phyloP scores from a whole-genome alignment of 208 protist genomes.

The Spongospora subterranea region DNA sequence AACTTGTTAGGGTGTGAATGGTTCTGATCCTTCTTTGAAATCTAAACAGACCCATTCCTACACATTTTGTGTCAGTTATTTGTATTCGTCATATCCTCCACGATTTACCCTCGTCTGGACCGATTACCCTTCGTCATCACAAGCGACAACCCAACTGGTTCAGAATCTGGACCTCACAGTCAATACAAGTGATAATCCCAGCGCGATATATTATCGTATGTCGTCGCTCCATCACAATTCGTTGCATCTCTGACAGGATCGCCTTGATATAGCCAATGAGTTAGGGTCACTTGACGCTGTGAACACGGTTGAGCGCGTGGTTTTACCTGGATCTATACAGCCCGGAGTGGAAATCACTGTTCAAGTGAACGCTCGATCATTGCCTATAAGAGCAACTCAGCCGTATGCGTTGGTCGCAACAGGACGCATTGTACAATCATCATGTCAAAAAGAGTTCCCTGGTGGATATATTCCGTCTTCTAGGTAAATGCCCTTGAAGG shows the following conservation, averaged over 20 bases:
- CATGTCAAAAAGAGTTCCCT: conserved; percentile 3
- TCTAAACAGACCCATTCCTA: background rate
- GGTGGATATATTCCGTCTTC: background rate
- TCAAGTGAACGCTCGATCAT: background rate
- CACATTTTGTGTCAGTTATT: conserved; percentile 30
- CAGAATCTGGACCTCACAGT: conserved; percentile 45
- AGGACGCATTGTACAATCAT: background rate
- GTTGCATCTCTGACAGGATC: background rate
- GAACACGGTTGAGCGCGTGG: conserved; percentile 41
- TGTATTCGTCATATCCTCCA: conserved; percentile 22
- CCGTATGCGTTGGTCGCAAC: conserved; percentile 42
- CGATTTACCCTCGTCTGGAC: conserved; percentile 39
- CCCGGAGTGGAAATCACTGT: conserved; percentile 45
- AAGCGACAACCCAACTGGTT: background rate
- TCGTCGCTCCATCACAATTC: background rate
- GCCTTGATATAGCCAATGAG: background rate
- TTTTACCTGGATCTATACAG: background rate
- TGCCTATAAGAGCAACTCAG: background rate
- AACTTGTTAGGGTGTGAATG: background rate
- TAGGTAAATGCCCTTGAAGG: background rate
- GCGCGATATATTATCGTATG: background rate
- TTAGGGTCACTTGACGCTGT: background rate
- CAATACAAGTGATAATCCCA: background rate
- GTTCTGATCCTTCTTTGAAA: background rate
- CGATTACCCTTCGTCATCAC: background rate